Percentiles rank a stretch among this genome's conserved stretches.
Conservation (phyloP, 257 asterid species). For the Salvia miltiorrhiza region DNA sequence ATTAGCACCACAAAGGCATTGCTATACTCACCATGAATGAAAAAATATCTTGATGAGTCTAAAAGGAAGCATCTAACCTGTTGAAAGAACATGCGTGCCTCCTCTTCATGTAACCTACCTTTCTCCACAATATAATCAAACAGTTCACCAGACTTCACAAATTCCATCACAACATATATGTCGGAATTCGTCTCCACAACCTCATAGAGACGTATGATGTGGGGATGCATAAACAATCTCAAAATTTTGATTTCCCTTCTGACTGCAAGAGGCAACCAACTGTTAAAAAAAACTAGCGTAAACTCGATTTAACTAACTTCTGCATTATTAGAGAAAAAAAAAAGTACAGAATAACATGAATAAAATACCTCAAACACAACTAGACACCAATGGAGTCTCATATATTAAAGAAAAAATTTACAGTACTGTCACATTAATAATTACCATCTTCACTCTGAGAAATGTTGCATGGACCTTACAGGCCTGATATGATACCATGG, state of each 20-base stretch:
- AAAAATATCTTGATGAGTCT: conserved; percentile 1
- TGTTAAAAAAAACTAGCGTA: conserved; percentile 11
- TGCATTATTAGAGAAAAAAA: neutral
- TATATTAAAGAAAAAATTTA: neutral
- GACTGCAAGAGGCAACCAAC: conserved; percentile 50
- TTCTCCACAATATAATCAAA: conserved; percentile 94
- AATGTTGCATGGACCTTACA: neutral
- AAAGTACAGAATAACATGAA: conserved; percentile 1
- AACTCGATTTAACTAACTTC: conserved; percentile 1
- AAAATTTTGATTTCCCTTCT: conserved; percentile 88
- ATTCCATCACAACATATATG: conserved; percentile 92
- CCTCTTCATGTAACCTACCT: conserved; percentile 89
- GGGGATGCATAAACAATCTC: conserved; percentile 91
- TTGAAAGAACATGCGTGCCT: conserved; percentile 83
- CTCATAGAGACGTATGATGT: conserved; percentile 90
- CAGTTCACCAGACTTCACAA: conserved; percentile 84
- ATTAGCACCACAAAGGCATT: conserved; percentile 19
- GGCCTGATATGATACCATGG: neutral
- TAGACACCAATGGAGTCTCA: neutral
- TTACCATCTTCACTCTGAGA: neutral
- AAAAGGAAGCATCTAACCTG: conserved; percentile 47
- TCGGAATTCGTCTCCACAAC: conserved; percentile 89
- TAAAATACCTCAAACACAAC: neutral
- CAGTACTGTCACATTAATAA: neutral
- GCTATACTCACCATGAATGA: conserved; percentile 5